Base-by-base conservation (phyloP, 352 stramenopile genomes). In the Phytophthora litchii region DNA sequence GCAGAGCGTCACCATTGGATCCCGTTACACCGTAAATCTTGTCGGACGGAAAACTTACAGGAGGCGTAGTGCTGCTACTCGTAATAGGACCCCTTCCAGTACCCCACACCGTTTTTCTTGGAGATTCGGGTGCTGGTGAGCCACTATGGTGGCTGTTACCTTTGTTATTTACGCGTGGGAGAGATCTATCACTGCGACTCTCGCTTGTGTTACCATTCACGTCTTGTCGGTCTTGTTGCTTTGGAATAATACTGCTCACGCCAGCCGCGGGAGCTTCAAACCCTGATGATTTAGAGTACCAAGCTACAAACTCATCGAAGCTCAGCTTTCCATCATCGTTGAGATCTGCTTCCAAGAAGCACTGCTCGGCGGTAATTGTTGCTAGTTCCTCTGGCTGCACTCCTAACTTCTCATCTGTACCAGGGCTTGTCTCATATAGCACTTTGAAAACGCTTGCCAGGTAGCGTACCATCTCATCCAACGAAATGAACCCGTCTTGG, bases 381-480 rank as follows among this genome's bases (percentile, higher is more conserved):
- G 86, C 88, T 11, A 95, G 69, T 37, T 95, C 86, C 8, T 92
- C 68, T 0, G 89, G 83, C 12, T 75, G 68, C 1, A 89, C 78
- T 1, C 78, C 80, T 5, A 94, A 66, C 20, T 78, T 83, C 20
- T 69, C 62, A 12, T 77, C 57, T 8, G 79, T 90, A 0, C 76
- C 78, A 0, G 83, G 71, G 40, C 74, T 95, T 4, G 86, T 91
- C 50, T 92, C 83, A 54, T 92, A 96, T 34, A 95, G 54, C 12
- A 96, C 81, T 52, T 91, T 92, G 41, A 96, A 97, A 17, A 97
- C 88, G 31, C 80, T 84, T 1, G 74, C 77, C 12, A 97, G 59
- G 52, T 97, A 96, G 17, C 83, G 81, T 32, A 78, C 74, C 89
- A 97, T 96, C 54, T 97, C 89, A n/a, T 92, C 83, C n/a, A 93